phyloP scores from a whole-genome alignment of 139 green algal species.

The Chlamydomonas urium region DNA sequence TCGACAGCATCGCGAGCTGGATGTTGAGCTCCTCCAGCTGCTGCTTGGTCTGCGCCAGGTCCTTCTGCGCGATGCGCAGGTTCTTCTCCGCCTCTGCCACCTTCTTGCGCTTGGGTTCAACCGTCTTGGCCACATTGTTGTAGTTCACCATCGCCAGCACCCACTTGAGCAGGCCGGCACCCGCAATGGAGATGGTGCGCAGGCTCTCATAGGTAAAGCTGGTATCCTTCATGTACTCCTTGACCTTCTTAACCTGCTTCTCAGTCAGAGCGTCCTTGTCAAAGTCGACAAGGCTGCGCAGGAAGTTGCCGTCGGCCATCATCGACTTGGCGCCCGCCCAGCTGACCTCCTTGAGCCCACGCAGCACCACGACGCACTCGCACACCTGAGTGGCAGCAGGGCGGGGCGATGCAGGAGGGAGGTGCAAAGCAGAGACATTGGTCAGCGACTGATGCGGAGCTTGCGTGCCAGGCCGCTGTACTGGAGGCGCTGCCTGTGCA shows the following conservation, averaged over 20 bases:
- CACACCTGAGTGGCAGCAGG: too few relatives aligned
- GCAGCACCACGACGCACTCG: conserved; percentile 84
- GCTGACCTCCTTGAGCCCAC: conserved; percentile 76
- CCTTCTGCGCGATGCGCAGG: conserved; percentile 66
- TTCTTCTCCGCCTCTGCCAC: conserved; percentile 76
- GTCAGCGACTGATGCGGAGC: too few relatives aligned
- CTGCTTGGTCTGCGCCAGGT: conserved; percentile 67
- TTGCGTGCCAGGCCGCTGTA: too few relatives aligned
- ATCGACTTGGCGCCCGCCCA: conserved; percentile 84
- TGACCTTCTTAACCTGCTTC: conserved; percentile 73
- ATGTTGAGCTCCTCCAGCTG: conserved; percentile 54
- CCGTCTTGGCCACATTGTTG: conserved; percentile 68
- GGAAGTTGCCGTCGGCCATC: conserved; percentile 82
- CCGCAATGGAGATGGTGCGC: conserved; percentile 36
- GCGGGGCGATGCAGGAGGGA: too few relatives aligned
- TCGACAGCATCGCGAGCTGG: conserved; percentile 56
- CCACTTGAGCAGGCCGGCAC: conserved; percentile 74
- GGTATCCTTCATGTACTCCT: conserved; percentile 81
- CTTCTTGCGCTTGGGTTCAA: conserved; percentile 80
- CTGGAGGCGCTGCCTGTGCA: too few relatives aligned
- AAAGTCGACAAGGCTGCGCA: conserved; percentile 76
- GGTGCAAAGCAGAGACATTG: too few relatives aligned
- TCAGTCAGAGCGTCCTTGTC: conserved; percentile 75
- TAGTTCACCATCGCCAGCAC: conserved; percentile 88
- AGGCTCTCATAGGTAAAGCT: conserved; percentile 74